Evolutionary conservation across 192 early-diverging fungal species (phyloP).

Genomic region (Backusella luteola): DNA sequence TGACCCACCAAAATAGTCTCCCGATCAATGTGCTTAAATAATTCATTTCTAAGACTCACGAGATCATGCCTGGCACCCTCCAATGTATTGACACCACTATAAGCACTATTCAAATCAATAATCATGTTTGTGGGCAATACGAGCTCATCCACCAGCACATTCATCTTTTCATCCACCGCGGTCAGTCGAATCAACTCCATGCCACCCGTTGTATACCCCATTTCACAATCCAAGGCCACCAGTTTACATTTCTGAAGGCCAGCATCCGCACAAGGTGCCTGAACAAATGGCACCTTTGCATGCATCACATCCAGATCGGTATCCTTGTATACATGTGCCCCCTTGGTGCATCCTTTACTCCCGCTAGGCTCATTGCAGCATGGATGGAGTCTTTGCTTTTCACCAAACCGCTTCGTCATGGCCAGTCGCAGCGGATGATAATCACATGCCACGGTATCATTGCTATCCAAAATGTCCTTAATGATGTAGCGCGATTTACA

Average conservation of each 20-base stretch:
- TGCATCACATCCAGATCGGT: constrained; percentile 42
- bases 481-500: constrained; percentile 48
- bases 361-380: constrained; percentile 49
- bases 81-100: constrained; percentile 53
- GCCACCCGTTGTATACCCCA: constrained; percentile 69
- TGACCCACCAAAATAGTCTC: constrained; percentile 65
- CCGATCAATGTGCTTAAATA: constrained; percentile 42
- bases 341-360: constrained; percentile 49
- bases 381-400: constrained; percentile 32
- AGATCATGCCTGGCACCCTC: constrained; percentile 51
- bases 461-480: constrained; percentile 33
- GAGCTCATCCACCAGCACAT: constrained; percentile 59
- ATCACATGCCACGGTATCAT: constrained; percentile 40
- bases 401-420: constrained; percentile 23
- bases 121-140: constrained; percentile 50
- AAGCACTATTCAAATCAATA: constrained; percentile 62
- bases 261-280: constrained; percentile 34
- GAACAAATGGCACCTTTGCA: constrained; percentile 37
- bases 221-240: constrained; percentile 72
- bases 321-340: constrained; percentile 71
- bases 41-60: constrained; percentile 29
- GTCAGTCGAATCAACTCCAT: constrained; percentile 67
- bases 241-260: constrained; percentile 17
- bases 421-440: constrained; percentile 46
- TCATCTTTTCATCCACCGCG: constrained; percentile 46